Percentiles rank a stretch among this genome's conserved stretches.
Evolutionary conservation across 2,329 filamentous ascomycete species (phyloP).

Genomic region (Aspergillus awamori): DNA sequence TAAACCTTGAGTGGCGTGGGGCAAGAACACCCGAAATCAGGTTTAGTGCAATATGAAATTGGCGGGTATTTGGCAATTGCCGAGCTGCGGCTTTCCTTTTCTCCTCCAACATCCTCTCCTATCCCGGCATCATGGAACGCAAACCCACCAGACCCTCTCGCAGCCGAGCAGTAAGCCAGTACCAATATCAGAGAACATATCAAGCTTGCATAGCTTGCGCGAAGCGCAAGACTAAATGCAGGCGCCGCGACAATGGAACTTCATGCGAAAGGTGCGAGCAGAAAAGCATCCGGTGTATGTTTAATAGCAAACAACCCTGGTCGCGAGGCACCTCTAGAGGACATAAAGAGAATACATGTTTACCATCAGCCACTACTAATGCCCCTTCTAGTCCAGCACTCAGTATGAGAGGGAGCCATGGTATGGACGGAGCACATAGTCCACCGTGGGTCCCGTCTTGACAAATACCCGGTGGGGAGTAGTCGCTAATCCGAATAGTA

Average conservation of each 20-base stretch:
- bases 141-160: conserved; percentile 14
- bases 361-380: background rate
- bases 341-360: background rate
- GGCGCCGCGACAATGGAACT: conserved; percentile 38
- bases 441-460: background rate
- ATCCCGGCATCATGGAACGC: background rate
- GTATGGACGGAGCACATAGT: background rate
- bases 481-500: background rate
- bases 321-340: conserved; percentile 15
- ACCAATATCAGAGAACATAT: conserved; percentile 50
- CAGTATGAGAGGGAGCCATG: background rate
- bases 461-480: background rate
- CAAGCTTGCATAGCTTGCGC: conserved; percentile 53
- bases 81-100: background rate
- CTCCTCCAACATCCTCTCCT: background rate
- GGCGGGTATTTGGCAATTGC: background rate
- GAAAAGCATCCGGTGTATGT: conserved; percentile 48
- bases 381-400: background rate
- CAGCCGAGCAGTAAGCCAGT: conserved; percentile 21
- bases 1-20: background rate
- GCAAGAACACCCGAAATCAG: background rate
- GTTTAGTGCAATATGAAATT: background rate
- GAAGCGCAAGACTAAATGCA: conserved; percentile 50
- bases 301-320: conserved; percentile 33
- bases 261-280: conserved; percentile 45